Evolutionary conservation across 257 asterid genomes (phyloP).

Genomic region (Dorcoceras hygrometricum): DNA sequence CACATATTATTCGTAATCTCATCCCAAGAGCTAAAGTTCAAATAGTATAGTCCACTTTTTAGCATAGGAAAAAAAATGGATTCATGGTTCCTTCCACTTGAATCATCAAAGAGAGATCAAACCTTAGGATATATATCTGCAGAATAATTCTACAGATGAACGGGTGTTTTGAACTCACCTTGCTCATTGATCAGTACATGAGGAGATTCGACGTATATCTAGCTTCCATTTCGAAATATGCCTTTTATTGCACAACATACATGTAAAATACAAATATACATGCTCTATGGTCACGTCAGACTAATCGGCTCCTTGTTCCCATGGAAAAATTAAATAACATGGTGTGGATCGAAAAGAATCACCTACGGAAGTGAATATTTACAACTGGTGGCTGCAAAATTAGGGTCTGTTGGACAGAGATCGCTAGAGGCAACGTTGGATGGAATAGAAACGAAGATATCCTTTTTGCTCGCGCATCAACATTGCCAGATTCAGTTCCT

Average conservation of each 20-base stretch:
- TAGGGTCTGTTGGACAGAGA: constrained; percentile 85
- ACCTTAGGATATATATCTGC: too few relatives aligned
- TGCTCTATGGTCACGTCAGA: constrained; percentile 8
- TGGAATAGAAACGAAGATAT: constrained; percentile 88
- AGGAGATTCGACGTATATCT: neutral
- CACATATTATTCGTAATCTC: too few relatives aligned
- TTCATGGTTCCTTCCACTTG: neutral
- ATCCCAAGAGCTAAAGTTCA: too few relatives aligned
- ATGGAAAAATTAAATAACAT: constrained; percentile 3
- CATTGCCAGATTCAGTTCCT: constrained; percentile 88
- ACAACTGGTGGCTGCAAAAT: constrained; percentile 87
- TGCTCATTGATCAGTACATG: neutral
- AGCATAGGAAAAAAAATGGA: too few relatives aligned
- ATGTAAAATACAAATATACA: constrained; percentile 1
- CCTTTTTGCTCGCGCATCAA: constrained; percentile 69
- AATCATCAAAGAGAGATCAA: neutral
- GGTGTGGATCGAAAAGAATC: constrained; percentile 14
- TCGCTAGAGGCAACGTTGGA: constrained; percentile 82
- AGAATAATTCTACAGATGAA: neutral
- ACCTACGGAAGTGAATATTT: constrained; percentile 91
- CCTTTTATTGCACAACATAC: constrained; percentile 16
- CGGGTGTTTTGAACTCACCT: neutral
- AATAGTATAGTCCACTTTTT: too few relatives aligned
- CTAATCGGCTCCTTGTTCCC: constrained; percentile 20
- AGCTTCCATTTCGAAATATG: neutral